Evolutionary conservation across 2,329 filamentous ascomycete species (phyloP).

Genomic region (Alternaria arborescens): DNA sequence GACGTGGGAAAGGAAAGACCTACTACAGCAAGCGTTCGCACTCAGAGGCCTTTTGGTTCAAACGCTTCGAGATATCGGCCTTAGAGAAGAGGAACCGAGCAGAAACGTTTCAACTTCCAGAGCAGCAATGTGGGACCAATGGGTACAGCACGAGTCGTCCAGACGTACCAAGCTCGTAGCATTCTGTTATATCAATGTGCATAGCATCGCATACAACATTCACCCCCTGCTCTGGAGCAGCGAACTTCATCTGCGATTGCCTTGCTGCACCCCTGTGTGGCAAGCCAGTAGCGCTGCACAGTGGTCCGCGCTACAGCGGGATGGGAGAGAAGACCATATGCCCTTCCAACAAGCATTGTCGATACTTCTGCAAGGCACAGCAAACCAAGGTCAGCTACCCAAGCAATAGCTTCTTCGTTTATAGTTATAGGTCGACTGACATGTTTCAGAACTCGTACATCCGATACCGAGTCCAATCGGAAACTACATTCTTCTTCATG

Average conservation of each 20-base stretch:
- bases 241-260: constrained; percentile 38
- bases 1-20: constrained; percentile 43
- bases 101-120: constrained; percentile 24
- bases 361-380: constrained; percentile 32
- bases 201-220: constrained; percentile 44
- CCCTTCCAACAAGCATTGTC: constrained; percentile 39
- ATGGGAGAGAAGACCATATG: constrained; percentile 38
- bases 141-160: constrained; percentile 40
- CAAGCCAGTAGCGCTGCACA: constrained; percentile 38
- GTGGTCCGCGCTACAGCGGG: constrained; percentile 36
- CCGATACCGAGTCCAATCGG: constrained; percentile 44
- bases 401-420: neutral
- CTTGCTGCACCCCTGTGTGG: constrained; percentile 39
- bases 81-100: constrained; percentile 28
- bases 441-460: constrained; percentile 24
- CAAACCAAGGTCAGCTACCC: constrained; percentile 11
- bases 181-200: constrained; percentile 46
- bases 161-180: constrained; percentile 44
- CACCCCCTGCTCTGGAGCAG: constrained; percentile 43
- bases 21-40: constrained; percentile 43
- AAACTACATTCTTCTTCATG: constrained; percentile 44
- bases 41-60: constrained; percentile 40
- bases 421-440: neutral
- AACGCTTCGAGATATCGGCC: constrained; percentile 39
- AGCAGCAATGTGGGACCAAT: constrained; percentile 41